Evolutionary conservation across 306 rosid species (phyloP).

Genomic region (Mimosa bimucronata): DNA sequence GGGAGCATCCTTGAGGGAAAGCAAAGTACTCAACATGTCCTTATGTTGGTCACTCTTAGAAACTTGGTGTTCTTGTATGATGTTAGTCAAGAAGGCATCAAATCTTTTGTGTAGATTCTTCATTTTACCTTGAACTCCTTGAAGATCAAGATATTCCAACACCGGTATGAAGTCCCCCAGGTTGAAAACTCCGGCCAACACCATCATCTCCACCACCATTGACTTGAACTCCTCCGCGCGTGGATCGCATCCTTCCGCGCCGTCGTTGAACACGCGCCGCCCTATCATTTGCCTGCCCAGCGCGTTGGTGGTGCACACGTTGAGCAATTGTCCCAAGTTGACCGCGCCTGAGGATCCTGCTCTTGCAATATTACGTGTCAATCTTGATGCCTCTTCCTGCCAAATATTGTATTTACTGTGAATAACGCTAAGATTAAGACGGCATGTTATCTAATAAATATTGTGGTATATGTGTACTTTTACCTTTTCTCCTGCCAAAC

Average conservation of each 20-base stretch:
- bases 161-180: slow-evolving; percentile 72
- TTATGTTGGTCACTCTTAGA: slow-evolving; percentile 38
- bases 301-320: slow-evolving; percentile 66
- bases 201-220: slow-evolving; percentile 76
- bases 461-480: no score
- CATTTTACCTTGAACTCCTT: slow-evolving; percentile 59
- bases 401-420: neutral
- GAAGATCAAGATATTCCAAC: slow-evolving; percentile 66
- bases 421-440: neutral
- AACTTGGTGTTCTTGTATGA: slow-evolving; percentile 59
- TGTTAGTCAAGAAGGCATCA: slow-evolving; percentile 57
- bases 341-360: slow-evolving; percentile 44
- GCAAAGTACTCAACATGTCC: slow-evolving; percentile 57
- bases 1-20: slow-evolving; percentile 47
- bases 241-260: slow-evolving; percentile 42
- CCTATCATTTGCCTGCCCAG: slow-evolving; percentile 70
- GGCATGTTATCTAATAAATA: no score
- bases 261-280: slow-evolving; percentile 58
- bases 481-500: no score
- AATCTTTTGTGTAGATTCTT: slow-evolving; percentile 64
- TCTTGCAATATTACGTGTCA: slow-evolving; percentile 47
- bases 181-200: slow-evolving; percentile 63
- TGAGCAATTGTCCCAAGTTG: slow-evolving; percentile 55
- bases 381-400: slow-evolving; percentile 68
- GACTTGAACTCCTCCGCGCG: slow-evolving; percentile 68